phyloP scores from a whole-genome alignment of 1,139 yeast genomes.

The Suhomyces atakaporum region DNA sequence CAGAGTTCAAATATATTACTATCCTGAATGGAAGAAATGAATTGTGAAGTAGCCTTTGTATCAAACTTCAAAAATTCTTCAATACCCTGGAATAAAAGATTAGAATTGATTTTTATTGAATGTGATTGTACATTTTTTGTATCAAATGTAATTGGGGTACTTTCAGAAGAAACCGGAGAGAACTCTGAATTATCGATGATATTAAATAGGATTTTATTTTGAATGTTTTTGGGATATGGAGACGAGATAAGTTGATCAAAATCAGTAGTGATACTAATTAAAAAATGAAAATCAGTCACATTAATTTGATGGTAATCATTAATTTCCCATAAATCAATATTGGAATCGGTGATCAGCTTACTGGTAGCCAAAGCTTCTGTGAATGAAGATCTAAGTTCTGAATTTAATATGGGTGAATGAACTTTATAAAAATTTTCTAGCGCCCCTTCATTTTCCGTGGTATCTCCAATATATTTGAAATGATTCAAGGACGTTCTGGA shows the following conservation, averaged over 20 bases:
- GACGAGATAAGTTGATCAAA: constrained; percentile 20
- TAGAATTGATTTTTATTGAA: constrained; percentile 38
- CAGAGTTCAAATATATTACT: constrained; percentile 41
- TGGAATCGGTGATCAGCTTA: constrained; percentile 16
- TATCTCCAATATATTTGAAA: constrained; percentile 20
- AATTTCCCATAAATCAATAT: constrained; percentile 35
- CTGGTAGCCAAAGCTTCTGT: constrained; percentile 2
- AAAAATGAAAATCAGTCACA: constrained; percentile 27
- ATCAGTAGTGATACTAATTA: constrained; percentile 33
- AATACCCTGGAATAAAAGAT: constrained; percentile 34
- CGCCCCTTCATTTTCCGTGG: constrained; percentile 5
- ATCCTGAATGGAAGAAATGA: constrained; percentile 29
- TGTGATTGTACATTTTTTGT: constrained; percentile 21
- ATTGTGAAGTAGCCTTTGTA: constrained; percentile 35
- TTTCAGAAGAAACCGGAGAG: constrained; percentile 39
- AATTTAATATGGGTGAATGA: constrained; percentile 41
- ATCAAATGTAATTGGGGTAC: constrained; percentile 29
- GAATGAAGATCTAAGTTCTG: constrained; percentile 29
- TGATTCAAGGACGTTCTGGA: constrained; percentile 20
- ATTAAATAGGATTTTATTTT: constrained; percentile 32
- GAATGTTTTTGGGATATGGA: constrained; percentile 20
- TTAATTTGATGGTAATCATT: constrained; percentile 18
- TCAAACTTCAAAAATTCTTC: constrained; percentile 32
- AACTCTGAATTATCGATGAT: constrained; percentile 45
- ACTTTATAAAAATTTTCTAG: constrained; percentile 15